Conservation (phyloP, 352 stramenopile genomes). For the Pelagophyceae sp. region DNA sequence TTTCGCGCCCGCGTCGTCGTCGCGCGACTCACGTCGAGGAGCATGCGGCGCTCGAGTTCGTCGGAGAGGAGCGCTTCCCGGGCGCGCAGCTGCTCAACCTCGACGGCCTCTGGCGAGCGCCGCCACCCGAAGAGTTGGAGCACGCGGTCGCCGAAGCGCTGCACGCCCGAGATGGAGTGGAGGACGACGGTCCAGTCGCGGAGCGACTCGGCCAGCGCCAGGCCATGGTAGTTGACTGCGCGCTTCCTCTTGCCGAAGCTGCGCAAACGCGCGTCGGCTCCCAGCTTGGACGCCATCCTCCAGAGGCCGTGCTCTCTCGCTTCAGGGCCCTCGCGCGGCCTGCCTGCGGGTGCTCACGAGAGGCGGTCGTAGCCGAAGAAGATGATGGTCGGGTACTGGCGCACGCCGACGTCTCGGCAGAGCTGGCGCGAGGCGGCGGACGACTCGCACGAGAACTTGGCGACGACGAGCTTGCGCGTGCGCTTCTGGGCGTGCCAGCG, state of each 20-base stretch:
- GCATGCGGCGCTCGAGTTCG: background rate
- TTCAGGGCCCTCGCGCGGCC: no score
- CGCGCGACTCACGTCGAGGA: background rate
- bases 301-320: no score
- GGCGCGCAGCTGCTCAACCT: conserved; percentile 4
- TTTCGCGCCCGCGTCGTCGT: background rate
- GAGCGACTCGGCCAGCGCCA: conserved; percentile 1
- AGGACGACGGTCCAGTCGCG: conserved; percentile 15
- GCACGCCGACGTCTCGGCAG: background rate
- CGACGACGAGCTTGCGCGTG: background rate
- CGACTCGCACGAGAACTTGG: conserved; percentile 18
- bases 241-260: background rate
- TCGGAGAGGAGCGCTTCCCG: background rate
- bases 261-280: background rate
- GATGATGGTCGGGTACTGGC: conserved; percentile 15
- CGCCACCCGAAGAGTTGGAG: background rate
- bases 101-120: background rate
- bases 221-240: background rate
- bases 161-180: background rate
- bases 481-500: background rate
- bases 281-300: no score
- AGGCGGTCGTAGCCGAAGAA: background rate
- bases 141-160: background rate
- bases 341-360: no score
- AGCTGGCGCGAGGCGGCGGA: background rate